These are phyloP conservation scores for Diphasiastrum complanatum DNA, from an alignment of 83 land plant species.

Conservation along the genomic window DNA sequence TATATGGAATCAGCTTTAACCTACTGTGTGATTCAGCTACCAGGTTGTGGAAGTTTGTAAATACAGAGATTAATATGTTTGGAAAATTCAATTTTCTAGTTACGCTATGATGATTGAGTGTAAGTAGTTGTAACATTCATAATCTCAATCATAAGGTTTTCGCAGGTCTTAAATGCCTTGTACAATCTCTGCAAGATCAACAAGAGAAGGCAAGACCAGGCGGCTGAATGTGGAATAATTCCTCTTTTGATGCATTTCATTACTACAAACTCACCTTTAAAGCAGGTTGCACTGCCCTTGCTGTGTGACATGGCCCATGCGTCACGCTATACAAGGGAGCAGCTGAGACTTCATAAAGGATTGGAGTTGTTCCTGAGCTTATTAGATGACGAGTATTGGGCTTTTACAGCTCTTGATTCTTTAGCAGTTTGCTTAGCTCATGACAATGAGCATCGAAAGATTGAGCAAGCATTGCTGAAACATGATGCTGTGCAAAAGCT, in stretches of 20 bases:
- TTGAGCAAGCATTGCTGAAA: constrained; percentile 75
- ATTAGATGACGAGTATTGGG: constrained; percentile 86
- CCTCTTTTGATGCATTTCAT: constrained; percentile 93
- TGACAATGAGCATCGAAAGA: constrained; percentile 92
- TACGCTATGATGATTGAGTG: too few species aligned
- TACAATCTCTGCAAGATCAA: constrained; percentile 98
- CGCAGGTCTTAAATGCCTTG: constrained; percentile 81
- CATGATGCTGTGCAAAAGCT: constrained; percentile 82
- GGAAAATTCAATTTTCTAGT: too few species aligned
- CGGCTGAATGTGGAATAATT: constrained; percentile 98
- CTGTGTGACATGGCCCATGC: constrained; percentile 99
- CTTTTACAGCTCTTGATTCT: constrained; percentile 91
- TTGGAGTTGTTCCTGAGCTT: constrained; percentile 83
- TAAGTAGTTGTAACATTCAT: too few species aligned
- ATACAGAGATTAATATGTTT: too few species aligned
- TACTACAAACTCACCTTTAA: constrained; percentile 69
- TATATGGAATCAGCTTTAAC: too few species aligned
- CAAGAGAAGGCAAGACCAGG: constrained; percentile 95
- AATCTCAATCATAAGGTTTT: too few species aligned
- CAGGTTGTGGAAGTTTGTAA: too few species aligned
- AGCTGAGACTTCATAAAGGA: constrained; percentile 76
- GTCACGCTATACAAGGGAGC: constrained; percentile 93
- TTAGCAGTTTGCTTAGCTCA: constrained; percentile 95
- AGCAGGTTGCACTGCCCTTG: constrained; percentile 77
- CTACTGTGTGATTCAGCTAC: too few species aligned